A percentile compares a stretch with the other conserved stretches of the same genome.
Evolutionary conservation across 371 early-diverging fungal species (phyloP).

Genomic region (Haplosporangium sp.): DNA sequence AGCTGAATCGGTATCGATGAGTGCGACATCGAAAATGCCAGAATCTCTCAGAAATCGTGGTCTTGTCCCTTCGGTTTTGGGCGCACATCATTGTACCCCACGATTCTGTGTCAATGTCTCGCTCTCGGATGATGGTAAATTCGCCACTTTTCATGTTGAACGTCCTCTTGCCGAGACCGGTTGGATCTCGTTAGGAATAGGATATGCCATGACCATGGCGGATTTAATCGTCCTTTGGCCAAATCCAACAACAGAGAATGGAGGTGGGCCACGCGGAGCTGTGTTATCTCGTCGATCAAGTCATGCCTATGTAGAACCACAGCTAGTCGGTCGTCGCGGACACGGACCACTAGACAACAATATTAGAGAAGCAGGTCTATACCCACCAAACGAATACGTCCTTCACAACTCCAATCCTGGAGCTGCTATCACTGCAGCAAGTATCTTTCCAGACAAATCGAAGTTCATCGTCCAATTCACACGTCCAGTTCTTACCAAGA

Average conservation of each 20-base stretch:
- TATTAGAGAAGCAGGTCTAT: conserved; percentile 13
- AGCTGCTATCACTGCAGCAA: neutral
- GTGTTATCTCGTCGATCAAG: conserved; percentile 32
- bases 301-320: conserved; percentile 50
- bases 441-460: conserved; percentile 12
- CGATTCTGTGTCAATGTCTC: conserved; percentile 52
- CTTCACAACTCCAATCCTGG: conserved; percentile 32
- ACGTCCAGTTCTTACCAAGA: conserved; percentile 28
- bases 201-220: conserved; percentile 52
- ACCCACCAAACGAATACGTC: conserved; percentile 35
- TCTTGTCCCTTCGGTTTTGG: conserved; percentile 24
- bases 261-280: conserved; percentile 16
- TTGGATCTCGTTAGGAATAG: conserved; percentile 49
- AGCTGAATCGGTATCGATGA: neutral
- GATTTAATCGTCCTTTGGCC: conserved; percentile 53
- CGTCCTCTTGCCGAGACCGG: conserved; percentile 32
- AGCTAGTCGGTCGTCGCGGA: conserved; percentile 12
- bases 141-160: conserved; percentile 49
- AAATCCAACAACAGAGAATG: neutral
- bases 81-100: conserved; percentile 43
- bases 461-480: conserved; percentile 51
- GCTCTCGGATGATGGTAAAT: conserved; percentile 36
- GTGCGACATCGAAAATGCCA: conserved; percentile 5
- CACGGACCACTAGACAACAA: conserved; percentile 5
- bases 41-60: conserved; percentile 25